These are phyloP conservation scores for Candida sp. DNA, from an alignment of 1,139 yeast genomes.

Conservation along the genomic window DNA sequence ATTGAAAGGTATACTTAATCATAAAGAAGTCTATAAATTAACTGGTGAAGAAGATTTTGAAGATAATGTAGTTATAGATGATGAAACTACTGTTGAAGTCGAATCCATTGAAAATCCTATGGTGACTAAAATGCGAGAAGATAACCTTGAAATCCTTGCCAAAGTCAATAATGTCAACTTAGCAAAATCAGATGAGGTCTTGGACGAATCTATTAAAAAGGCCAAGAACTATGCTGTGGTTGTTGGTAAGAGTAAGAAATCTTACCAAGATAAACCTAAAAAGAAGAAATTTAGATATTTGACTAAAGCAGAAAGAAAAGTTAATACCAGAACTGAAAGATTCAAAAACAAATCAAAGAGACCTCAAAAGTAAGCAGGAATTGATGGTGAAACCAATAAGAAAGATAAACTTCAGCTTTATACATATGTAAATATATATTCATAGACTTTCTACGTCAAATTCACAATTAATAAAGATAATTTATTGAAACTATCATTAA, in stretches of 20 bases:
- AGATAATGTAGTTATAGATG: slow-evolving; percentile 45
- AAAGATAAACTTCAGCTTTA: no score
- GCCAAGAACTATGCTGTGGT: slow-evolving; percentile 74
- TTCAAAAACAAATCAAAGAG: slow-evolving; percentile 15
- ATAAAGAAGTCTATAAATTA: slow-evolving; percentile 41
- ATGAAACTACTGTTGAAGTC: slow-evolving; percentile 62
- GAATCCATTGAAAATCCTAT: slow-evolving; percentile 52
- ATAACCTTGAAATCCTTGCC: slow-evolving; percentile 52
- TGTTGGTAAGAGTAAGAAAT: slow-evolving; percentile 48
- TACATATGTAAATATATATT: no score
- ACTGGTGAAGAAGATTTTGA: slow-evolving; percentile 34
- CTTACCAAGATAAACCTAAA: slow-evolving; percentile 29
- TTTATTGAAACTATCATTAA: no score
- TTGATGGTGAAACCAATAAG: no score
- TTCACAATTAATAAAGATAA: no score
- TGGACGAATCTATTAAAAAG: slow-evolving; percentile 61
- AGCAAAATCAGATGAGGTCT: slow-evolving; percentile 53
- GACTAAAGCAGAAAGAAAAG: slow-evolving; percentile 73
- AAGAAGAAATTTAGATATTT: slow-evolving; percentile 88
- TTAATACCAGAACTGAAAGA: slow-evolving; percentile 59
- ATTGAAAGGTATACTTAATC: slow-evolving; percentile 39
- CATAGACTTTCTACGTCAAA: background rate
- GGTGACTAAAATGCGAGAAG: slow-evolving; percentile 24
- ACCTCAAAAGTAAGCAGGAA: background rate
- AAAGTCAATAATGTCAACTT: slow-evolving; percentile 62